Base-by-base conservation (phyloP, 495 filamentous ascomycete genomes). In the Penicillium cinerascens region DNA sequence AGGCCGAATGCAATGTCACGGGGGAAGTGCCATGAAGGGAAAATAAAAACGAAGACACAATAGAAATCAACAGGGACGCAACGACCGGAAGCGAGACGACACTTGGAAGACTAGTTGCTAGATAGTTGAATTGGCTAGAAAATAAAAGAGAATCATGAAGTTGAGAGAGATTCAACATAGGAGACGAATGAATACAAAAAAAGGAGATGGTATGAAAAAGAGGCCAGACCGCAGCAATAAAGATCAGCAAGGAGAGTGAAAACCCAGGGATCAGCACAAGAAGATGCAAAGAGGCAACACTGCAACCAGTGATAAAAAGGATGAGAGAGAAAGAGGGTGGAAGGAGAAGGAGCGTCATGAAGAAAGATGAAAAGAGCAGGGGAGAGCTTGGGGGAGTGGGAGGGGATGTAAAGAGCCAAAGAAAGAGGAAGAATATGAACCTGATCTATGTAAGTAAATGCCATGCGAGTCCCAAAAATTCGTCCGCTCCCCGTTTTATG, bases 401-500 rank as follows among this genome's bases (percentile, higher is more conserved):
- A 53, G 23, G 52, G 44, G 44, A 42, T 52, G 48, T 49, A 40
- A 22, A 49, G 27, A 29, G 38, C 46, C 36, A 39, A 55, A 60
- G 29, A 33, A 33, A 59, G 59, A 64, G 52, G 52, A 72, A 69
- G 69, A 56, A 67, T 67, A 67, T 70, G 63, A 71, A 63, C 64
- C 69, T 64, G 63, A 66, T 75, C 69, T 73, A 75, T 75, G 67
- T 70, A 71, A 63, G 55, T 66, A 57, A 66, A 72, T 73, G 68
- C 70, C 70, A 72, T 72, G 72, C 69, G 64, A 72, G 59, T 68
- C 65, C 68, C 66, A 75, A 69, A 72, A 72, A 65, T 33, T 68
- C 63, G 65, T 67, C 65, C 63, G 67, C 66, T 73, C 65, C 63
- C 67, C 70, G 58, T 72, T 73, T 73, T 72, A 72, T 72, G 57